A percentile compares a stretch with the other conserved stretches of the same genome.
phyloP scores from a whole-genome alignment of 2,329 filamentous ascomycete genomes.

The Xylariaceae sp. region DNA sequence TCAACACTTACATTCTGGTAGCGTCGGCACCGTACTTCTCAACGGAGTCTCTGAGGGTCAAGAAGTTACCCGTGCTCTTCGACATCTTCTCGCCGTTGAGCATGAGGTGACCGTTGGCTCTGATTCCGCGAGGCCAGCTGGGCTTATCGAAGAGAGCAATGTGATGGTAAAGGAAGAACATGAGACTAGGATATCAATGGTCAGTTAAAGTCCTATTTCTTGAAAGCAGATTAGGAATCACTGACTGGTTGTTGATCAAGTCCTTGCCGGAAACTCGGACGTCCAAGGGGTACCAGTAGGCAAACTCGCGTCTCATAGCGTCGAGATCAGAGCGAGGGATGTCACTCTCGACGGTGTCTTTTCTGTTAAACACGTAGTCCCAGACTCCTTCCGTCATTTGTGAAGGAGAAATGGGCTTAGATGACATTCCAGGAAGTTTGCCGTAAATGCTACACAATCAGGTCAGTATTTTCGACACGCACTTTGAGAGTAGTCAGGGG shows the following conservation, averaged over 20 bases:
- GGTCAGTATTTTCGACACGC: not conserved
- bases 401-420: slow-evolving; percentile 59
- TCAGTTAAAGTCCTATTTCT: not conserved
- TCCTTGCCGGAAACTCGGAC: slow-evolving; percentile 10
- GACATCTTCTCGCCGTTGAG: slow-evolving; percentile 98
- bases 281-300: slow-evolving; percentile 14
- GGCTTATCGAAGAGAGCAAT: slow-evolving; percentile 79
- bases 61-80: slow-evolving; percentile 95
- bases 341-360: slow-evolving; percentile 59
- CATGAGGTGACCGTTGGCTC: slow-evolving; percentile 87
- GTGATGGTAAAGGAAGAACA: slow-evolving; percentile 93
- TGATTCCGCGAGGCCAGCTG: slow-evolving; percentile 82
- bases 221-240: not conserved
- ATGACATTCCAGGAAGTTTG: slow-evolving; percentile 59
- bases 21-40: slow-evolving; percentile 95
- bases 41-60: slow-evolving; percentile 78
- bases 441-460: slow-evolving; percentile 56
- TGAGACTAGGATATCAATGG: slow-evolving; percentile 45
- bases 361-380: slow-evolving; percentile 85
- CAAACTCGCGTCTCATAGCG: slow-evolving; percentile 19
- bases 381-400: slow-evolving; percentile 94
- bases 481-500: not conserved
- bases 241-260: slow-evolving; percentile 46
- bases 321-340: slow-evolving; percentile 71
- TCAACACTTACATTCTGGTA: slow-evolving; percentile 55